These are phyloP conservation scores for Myxozyma neotropica DNA, from an alignment of 805 yeast species.

Conservation along the genomic window DNA sequence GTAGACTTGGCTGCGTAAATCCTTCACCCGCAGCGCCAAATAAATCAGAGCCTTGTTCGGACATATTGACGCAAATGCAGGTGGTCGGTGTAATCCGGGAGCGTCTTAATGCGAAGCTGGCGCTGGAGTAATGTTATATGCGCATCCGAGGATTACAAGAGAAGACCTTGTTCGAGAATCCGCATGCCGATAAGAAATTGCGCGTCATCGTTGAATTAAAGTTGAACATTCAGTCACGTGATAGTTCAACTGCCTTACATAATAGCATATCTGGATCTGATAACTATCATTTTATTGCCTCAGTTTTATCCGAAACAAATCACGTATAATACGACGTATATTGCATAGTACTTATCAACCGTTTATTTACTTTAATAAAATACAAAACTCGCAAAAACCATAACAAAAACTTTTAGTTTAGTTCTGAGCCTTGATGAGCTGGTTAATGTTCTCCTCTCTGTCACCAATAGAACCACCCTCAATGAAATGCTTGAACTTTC, in stretches of 20 bases:
- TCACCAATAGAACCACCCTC: conserved; percentile 86
- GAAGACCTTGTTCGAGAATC: conserved; percentile 1
- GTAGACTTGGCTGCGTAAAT: not conserved
- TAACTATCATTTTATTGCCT: no score
- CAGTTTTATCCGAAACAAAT: no score
- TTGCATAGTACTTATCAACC: no score
- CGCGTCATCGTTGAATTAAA: not conserved
- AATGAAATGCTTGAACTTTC: conserved; percentile 82
- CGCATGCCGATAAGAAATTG: not conserved
- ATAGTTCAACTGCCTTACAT: not conserved
- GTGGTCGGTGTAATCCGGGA: no score
- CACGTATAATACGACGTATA: no score
- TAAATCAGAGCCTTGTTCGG: not conserved
- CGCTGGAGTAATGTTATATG: no score
- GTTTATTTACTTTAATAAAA: not conserved
- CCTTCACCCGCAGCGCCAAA: not conserved
- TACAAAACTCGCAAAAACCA: conserved; percentile 7
- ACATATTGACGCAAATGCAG: no score
- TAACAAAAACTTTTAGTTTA: conserved; percentile 12
- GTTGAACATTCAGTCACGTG: not conserved
- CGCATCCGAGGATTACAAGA: not conserved
- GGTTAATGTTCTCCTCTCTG: conserved; percentile 78
- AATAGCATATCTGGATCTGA: no score
- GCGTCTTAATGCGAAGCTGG: no score
- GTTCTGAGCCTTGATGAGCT: conserved; percentile 51